Conservation (phyloP, 805 yeast species). For the Grigorovia transvaalensis region DNA sequence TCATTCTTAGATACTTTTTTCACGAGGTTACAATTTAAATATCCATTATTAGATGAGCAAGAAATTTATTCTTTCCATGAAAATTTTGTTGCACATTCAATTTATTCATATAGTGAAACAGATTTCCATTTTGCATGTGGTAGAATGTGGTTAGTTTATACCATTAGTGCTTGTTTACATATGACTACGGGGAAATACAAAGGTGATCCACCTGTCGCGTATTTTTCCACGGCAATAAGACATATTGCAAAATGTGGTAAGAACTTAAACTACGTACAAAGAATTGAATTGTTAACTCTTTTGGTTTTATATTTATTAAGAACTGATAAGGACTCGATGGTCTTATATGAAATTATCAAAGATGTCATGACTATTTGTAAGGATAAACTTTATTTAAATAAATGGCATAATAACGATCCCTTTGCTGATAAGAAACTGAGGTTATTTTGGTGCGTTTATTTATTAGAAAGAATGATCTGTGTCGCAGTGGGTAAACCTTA, state of each 20-base stretch:
- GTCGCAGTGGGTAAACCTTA: conserved; percentile 53
- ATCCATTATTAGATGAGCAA: conserved; percentile 44
- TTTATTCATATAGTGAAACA: conserved; percentile 26
- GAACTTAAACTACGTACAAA: conserved; percentile 33
- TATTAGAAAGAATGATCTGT: conserved; percentile 52
- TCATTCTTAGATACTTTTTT: conserved; percentile 47
- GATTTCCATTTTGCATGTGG: conserved; percentile 44
- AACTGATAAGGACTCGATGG: conserved; percentile 50
- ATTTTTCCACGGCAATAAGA: conserved; percentile 50
- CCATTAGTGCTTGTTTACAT: conserved; percentile 42
- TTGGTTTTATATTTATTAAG: conserved; percentile 47
- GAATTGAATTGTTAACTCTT: conserved; percentile 43
- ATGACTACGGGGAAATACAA: conserved; percentile 46
- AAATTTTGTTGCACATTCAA: conserved; percentile 35
- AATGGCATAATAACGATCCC: conserved; percentile 17
- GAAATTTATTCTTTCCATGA: conserved; percentile 43
- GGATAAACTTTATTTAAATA: conserved; percentile 20
- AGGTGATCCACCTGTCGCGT: conserved; percentile 45
- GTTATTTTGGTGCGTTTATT: conserved; percentile 54
- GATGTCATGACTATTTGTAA: conserved; percentile 42
- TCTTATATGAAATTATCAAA: conserved; percentile 41
- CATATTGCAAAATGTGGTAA: conserved; percentile 39
- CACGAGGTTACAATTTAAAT: conserved; percentile 44
- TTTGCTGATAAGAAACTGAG: conserved; percentile 36
- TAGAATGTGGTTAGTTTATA: conserved; percentile 45